Conservation (phyloP, 75 land plant species). For the Larix kaempferi region DNA sequence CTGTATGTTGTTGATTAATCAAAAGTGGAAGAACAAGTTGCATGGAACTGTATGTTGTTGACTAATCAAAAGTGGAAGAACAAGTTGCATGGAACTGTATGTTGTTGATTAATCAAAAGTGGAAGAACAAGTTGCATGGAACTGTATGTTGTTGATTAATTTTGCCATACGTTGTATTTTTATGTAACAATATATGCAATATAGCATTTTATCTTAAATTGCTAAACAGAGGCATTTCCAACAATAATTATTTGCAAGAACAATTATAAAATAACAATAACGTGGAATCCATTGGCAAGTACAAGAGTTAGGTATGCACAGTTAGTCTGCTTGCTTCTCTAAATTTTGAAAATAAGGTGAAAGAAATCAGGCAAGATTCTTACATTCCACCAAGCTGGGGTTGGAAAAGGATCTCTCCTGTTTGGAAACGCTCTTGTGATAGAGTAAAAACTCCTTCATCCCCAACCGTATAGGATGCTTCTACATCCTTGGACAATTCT, state of each 20-base stretch:
- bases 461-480: constrained; percentile 53
- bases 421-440: constrained; percentile 74
- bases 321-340: too few relatives aligned
- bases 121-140: not conserved
- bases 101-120: too few relatives aligned
- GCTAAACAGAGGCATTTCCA: not conserved
- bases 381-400: constrained; percentile 80
- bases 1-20: not conserved
- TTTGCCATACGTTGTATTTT: too few relatives aligned
- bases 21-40: not conserved
- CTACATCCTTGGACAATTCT: constrained; percentile 59
- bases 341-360: not conserved
- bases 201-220: not conserved
- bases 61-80: too few relatives aligned
- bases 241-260: not conserved
- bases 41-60: not conserved
- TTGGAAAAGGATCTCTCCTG: constrained; percentile 75
- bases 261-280: not conserved
- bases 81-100: not conserved
- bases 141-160: not conserved
- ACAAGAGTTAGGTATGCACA: too few relatives aligned
- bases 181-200: not conserved
- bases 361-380: constrained; percentile 16
- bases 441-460: constrained; percentile 60
- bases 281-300: too few relatives aligned